Evolutionary conservation across 805 yeast species (phyloP).

Genomic region (Candida sithepensis): DNA sequence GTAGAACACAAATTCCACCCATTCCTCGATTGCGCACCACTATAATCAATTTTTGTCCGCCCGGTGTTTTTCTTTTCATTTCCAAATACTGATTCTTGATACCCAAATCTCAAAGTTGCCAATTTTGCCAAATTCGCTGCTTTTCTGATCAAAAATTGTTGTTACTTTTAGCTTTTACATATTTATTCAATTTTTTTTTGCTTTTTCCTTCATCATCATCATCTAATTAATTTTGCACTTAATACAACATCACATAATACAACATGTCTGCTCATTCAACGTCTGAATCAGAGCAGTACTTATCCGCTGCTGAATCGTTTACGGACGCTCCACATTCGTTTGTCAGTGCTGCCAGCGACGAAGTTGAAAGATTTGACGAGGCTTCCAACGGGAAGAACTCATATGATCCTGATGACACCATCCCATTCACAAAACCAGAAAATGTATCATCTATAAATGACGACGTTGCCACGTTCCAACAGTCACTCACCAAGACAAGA

Average conservation of each 20-base stretch:
- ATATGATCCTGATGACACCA: neutral
- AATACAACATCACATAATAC: neutral
- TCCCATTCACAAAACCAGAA: neutral
- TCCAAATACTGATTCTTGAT: no score
- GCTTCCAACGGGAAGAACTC: neutral
- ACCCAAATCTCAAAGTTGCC: no score
- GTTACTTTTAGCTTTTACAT: no score
- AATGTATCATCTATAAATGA: conserved; percentile 1
- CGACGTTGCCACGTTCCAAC: conserved; percentile 9
- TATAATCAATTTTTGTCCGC: no score
- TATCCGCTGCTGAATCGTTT: conserved; percentile 3
- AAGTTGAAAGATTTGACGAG: neutral
- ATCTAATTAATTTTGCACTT: neutral
- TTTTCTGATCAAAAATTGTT: no score
- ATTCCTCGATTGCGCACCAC: no score
- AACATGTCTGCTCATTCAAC: neutral
- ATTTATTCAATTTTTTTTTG: no score
- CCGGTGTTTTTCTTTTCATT: no score
- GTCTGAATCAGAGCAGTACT: neutral
- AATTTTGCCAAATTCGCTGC: no score
- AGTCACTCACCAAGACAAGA: conserved; percentile 7
- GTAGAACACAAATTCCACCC: no score
- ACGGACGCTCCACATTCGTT: neutral
- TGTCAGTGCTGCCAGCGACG: neutral
- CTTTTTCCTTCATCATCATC: no score